A percentile compares a stretch with the other conserved stretches of the same genome.
Conservation (phyloP, 495 filamentous ascomycete genomes). For the Acidiella bohemica region DNA sequence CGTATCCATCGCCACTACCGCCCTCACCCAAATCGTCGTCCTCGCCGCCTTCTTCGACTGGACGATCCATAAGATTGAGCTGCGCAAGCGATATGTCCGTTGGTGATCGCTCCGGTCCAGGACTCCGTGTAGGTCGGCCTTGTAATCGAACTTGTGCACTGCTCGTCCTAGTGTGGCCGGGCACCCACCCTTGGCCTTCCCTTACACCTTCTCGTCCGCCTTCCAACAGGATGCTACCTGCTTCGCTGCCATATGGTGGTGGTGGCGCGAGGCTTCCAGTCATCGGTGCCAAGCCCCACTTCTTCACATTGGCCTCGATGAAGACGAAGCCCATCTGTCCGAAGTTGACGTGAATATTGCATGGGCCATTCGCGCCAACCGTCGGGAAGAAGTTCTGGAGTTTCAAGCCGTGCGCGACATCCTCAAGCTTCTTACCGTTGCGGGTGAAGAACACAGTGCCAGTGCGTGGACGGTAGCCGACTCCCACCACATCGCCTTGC, state of each 20-base stretch:
- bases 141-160: conserved; percentile 48
- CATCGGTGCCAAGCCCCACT: conserved; percentile 95
- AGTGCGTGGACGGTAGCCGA: conserved; percentile 87
- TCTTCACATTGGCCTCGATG: conserved; percentile 98
- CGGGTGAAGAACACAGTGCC: conserved; percentile 96
- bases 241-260: conserved; percentile 90
- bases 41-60: not conserved
- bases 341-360: conserved; percentile 89
- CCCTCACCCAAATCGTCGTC: conserved; percentile 44
- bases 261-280: conserved; percentile 89
- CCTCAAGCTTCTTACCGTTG: conserved; percentile 93
- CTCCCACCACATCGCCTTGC: conserved; percentile 91
- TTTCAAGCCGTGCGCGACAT: conserved; percentile 85
- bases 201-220: conserved; percentile 56
- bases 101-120: conserved; percentile 80
- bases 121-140: conserved; percentile 51
- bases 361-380: conserved; percentile 84
- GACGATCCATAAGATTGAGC: conserved; percentile 53
- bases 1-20: conserved; percentile 44
- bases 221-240: conserved; percentile 88
- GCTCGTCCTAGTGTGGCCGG: conserved; percentile 38
- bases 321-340: conserved; percentile 96
- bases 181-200: conserved; percentile 42
- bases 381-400: conserved; percentile 95
- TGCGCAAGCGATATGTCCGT: conserved; percentile 90